A percentile compares a stretch with the other conserved stretches of the same genome.
These are phyloP conservation scores for Colletotrichum limetticola DNA, from an alignment of 2,329 filamentous ascomycete genomes.

Conservation along the genomic window DNA sequence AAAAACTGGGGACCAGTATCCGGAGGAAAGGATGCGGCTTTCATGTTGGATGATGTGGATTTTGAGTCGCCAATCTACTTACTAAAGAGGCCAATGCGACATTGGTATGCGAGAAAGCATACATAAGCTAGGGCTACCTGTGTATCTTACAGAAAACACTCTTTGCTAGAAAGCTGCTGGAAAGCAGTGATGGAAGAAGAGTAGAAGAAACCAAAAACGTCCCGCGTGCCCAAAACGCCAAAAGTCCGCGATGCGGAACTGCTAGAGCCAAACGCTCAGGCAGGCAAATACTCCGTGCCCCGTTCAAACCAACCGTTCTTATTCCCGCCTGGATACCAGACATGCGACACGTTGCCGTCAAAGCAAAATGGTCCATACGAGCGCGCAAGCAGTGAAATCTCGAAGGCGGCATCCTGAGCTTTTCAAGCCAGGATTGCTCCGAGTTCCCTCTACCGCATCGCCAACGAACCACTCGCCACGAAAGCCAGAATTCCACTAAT, in stretches of 20 bases:
- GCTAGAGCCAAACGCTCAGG: neutral
- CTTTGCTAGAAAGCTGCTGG: no score
- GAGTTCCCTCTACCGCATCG: neutral
- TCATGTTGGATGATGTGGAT: neutral
- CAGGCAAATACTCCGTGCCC: neutral
- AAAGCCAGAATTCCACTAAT: neutral
- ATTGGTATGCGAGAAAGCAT: neutral
- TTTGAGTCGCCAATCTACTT: neutral
- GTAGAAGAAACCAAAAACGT: neutral
- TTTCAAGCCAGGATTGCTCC: neutral
- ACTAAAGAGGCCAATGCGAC: neutral
- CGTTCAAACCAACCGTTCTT: neutral
- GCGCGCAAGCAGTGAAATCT: neutral
- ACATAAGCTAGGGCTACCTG: neutral
- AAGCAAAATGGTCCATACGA: neutral
- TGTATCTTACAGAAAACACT: neutral
- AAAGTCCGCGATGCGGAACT: conserved; percentile 21
- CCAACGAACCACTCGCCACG: neutral
- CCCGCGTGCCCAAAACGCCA: conserved; percentile 16
- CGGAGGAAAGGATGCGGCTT: conserved; percentile 14
- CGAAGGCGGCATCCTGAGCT: neutral
- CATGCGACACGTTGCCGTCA: neutral
- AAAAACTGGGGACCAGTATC: conserved; percentile 13
- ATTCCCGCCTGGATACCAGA: neutral
- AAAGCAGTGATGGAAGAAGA: neutral